Evolutionary conservation across 2,329 filamentous ascomycete genomes (phyloP), one percentile per base, ranked within the genome.

Genomic region (Ophiostoma sp.): DNA sequence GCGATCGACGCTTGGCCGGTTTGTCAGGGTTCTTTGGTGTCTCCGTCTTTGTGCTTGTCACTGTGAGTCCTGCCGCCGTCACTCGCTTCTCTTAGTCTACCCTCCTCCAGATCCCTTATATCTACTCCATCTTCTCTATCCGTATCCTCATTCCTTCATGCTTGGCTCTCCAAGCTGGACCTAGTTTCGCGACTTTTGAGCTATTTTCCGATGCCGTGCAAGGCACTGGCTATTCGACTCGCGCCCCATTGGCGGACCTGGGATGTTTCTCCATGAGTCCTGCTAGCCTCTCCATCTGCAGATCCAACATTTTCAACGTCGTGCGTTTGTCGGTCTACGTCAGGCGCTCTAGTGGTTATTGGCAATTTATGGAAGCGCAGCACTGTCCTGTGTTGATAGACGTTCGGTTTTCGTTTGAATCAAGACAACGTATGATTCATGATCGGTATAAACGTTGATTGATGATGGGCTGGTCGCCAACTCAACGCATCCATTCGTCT

Each of bases 261-360:
- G 12, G 27, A 27, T 55, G 6, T 55, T 55, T 9, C 49, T 55
- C 27, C 47, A 36, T 55, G 49, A 18, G 18, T 18, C 18, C 49
- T 55, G 49, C n/a, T 55, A 55, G 49, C 49, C 49, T 55, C 49
- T 55, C 49, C 49, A 55, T 55, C 18, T 55, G n/a, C 18, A 27
- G n/a, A 27, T 55, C 49, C 27, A 9, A 27, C 49, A 18, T 55
- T 27, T 2, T 27, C 27, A 27, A 27, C 27, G 27, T 27, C 27
- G 27, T 27, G 27, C 27, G 27, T 27, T 27, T 27, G 27, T 27
- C 27, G 27, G 27, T 27, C 27, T 27, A 27, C 27, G 27, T 27
- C 27, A 27, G 27, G 27, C 27, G 27, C 27, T 27, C 27, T 27
- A 27, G 27, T 27, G 27, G 2, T 27, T 27, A 27, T 27, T 27